phyloP scores from a whole-genome alignment of 495 filamentous ascomycete genomes.

The Neurospora sublineolata region DNA sequence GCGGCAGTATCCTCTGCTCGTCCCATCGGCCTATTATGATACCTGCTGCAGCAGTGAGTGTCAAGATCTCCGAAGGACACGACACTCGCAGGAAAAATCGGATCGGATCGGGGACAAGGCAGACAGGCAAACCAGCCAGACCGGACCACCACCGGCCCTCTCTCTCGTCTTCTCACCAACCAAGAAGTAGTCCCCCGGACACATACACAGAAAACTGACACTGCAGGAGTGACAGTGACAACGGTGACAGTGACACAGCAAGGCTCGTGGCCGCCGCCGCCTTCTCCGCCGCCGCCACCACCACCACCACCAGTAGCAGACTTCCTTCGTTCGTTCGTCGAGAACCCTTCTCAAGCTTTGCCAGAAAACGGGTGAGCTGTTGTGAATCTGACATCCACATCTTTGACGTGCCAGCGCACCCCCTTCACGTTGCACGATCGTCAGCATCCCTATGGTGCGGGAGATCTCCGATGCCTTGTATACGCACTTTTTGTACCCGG shows the following conservation, averaged over 20 bases:
- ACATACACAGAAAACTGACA: neutral
- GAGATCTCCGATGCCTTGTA: neutral
- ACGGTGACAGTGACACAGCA: neutral
- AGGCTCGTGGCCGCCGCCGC: neutral
- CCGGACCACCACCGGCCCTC: neutral
- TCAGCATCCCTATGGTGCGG: neutral
- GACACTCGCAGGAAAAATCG: neutral
- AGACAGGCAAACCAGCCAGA: neutral
- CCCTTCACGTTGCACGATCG: neutral
- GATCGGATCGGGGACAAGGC: neutral
- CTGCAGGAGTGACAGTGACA: neutral
- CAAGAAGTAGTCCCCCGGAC: neutral
- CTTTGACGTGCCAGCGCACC: neutral
- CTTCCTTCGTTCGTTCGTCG: neutral
- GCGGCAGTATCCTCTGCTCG: neutral
- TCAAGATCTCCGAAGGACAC: neutral
- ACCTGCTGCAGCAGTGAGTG: neutral
- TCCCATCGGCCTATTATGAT: neutral
- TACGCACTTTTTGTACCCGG: neutral
- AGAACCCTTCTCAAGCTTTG: neutral
- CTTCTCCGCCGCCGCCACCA: neutral
- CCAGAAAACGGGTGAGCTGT: neutral
- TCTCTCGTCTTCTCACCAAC: neutral
- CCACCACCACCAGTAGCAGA: neutral
- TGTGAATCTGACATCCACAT: neutral